Percentiles rank a stretch among this genome's conserved stretches.
Conservation (phyloP, 805 yeast genomes). For the Candida sithepensis region DNA sequence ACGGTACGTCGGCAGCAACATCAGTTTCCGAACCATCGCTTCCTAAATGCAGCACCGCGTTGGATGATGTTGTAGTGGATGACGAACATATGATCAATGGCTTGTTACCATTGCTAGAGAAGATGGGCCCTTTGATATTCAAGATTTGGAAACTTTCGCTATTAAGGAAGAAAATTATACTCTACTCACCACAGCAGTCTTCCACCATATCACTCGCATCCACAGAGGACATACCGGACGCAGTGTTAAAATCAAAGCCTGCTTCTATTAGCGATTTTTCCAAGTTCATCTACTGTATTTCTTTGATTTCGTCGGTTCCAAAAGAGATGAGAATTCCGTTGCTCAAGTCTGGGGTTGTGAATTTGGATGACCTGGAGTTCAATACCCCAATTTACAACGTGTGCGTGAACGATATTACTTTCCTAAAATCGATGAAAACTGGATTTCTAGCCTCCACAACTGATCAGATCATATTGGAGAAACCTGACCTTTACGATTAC, state of each 20-base stretch:
- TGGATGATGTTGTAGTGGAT: conserved; percentile 13
- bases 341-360: conserved; percentile 25
- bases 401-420: conserved; percentile 54
- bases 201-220: conserved; percentile 5
- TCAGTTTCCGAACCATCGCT: conserved; percentile 15
- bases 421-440: conserved; percentile 24
- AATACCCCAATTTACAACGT: conserved; percentile 58
- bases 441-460: conserved; percentile 61
- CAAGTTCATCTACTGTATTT: conserved; percentile 53
- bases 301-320: conserved; percentile 63
- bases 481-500: conserved; percentile 47
- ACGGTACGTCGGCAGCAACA: conserved; percentile 17
- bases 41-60: conserved; percentile 3
- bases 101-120: conserved; percentile 43
- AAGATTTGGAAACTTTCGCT: conserved; percentile 61
- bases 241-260: conserved; percentile 12
- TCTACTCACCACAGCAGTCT: conserved; percentile 34
- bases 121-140: conserved; percentile 64
- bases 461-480: conserved; percentile 61
- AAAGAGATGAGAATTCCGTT: conserved; percentile 37
- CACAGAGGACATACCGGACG: conserved; percentile 1
- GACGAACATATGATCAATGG: conserved; percentile 43
- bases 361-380: conserved; percentile 24
- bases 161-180: conserved; percentile 51
- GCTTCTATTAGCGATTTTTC: conserved; percentile 37